Conservation (phyloP, 768 basidiomycete species). For the Zangia roseola region DNA sequence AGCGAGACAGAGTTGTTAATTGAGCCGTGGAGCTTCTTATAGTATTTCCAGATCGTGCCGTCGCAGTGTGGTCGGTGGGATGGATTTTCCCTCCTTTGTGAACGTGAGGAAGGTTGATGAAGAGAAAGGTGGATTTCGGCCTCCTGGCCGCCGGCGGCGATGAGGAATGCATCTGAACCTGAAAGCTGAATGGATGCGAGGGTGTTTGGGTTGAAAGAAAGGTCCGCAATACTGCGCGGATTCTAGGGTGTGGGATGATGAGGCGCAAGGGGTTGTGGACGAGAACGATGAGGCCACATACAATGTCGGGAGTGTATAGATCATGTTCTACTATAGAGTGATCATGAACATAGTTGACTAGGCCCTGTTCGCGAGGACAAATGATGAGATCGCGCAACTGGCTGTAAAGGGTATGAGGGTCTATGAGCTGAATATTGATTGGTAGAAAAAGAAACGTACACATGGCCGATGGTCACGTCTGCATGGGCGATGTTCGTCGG, state of each 20-base stretch:
- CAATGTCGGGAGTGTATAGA: slow-evolving; percentile 44
- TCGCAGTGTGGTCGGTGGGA: slow-evolving; percentile 11
- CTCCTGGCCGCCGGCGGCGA: slow-evolving; percentile 76
- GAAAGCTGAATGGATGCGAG: slow-evolving; percentile 55
- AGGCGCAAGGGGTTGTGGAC: slow-evolving; percentile 14
- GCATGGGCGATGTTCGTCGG: slow-evolving; percentile 44
- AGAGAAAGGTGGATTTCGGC: slow-evolving; percentile 69
- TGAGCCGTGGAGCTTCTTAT: slow-evolving; percentile 54
- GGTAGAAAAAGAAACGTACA: slow-evolving; percentile 41
- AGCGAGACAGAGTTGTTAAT: slow-evolving; percentile 82
- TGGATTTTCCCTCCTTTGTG: slow-evolving; percentile 15
- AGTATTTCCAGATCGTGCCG: slow-evolving; percentile 50
- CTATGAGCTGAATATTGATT: neutral
- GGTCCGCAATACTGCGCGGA: slow-evolving; percentile 49
- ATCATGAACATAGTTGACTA: slow-evolving; percentile 60
- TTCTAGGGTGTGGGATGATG: slow-evolving; percentile 32
- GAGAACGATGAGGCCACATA: slow-evolving; percentile 32
- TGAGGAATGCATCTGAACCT: slow-evolving; percentile 52
- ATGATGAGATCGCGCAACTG: slow-evolving; percentile 79
- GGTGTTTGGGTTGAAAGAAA: slow-evolving; percentile 62
- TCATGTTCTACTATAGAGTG: slow-evolving; percentile 61
- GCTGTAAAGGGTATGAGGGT: slow-evolving; percentile 34
- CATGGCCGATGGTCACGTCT: slow-evolving; percentile 57
- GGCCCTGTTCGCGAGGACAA: slow-evolving; percentile 64
- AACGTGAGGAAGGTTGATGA: slow-evolving; percentile 31